Base-by-base conservation (phyloP, 441 rosid genomes). In the Pelargonium citronellum region DNA sequence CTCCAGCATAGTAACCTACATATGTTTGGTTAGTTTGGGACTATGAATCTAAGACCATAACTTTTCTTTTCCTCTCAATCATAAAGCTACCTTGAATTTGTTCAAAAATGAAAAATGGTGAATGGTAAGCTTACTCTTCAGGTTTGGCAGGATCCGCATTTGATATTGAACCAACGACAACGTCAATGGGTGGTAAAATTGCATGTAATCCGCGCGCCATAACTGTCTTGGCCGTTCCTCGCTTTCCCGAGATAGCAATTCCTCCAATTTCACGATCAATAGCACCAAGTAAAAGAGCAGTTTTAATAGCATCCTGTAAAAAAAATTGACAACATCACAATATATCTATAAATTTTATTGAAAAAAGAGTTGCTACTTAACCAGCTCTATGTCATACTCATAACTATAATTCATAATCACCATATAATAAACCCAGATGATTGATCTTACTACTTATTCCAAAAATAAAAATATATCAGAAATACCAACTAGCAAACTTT, bases 141-240 rank as follows among this genome's bases (percentile, higher is more conserved):
- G 90, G 96, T 74, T 80, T 85, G 16, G 87, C 43, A 0, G 98
- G 99, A 78, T 95, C 91, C n/a, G 96, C 98, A 80, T 92, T 92
- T 58, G 64, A 58, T 58, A 58, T 58, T 58, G 64, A 58, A 58
- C 64, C 64, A 58, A 58, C n/a, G 16, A 58, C 64, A 19, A 58
- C 64, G 10, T 58, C 64, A 58, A 58, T 58, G 64, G 64, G 64
- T 22, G 64, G 64, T 58, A 58, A 58, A 58, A 58, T 58, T 58
- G 64, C 64, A 58, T 58, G 64, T 22, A 58, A 20, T 19, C 64
- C 64, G 22, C 64, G 53, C n/a, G 53, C 53, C 53, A 47, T 47
- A 10, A 47, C 34, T 22, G 64, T 58, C 64, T 58, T 58, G 34
- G 64, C 64, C 9, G 64, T 58, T 58, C 64, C 64, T 58, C 64